These are phyloP conservation scores for Alnus glutinosa DNA, from an alignment of 306 rosid species.

Conservation along the genomic window DNA sequence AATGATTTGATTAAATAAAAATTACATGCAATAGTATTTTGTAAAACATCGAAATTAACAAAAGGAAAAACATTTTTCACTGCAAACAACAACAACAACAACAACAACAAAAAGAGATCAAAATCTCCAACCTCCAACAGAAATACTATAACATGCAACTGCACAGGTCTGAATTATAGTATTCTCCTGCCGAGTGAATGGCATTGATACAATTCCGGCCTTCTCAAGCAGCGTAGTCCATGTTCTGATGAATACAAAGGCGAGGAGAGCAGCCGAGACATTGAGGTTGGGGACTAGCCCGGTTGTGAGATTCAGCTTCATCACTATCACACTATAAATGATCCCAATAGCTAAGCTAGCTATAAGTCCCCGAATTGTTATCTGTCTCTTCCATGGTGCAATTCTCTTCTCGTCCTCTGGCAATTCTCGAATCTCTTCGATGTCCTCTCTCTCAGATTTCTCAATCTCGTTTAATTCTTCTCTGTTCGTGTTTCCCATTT, in stretches of 20 bases:
- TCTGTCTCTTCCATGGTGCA: slow-evolving; percentile 71
- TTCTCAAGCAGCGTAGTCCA: slow-evolving; percentile 80
- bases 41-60: not conserved
- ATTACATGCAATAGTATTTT: not conserved
- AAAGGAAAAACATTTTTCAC: not conserved
- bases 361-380: slow-evolving; percentile 74
- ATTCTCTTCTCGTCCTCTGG: slow-evolving; percentile 52
- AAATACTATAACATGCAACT: slow-evolving; percentile 92
- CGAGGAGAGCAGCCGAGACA: slow-evolving; percentile 96
- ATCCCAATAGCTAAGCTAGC: slow-evolving; percentile 72
- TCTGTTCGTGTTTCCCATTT: slow-evolving; percentile 37
- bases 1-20: slow-evolving; percentile 20
- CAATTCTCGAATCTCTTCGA: slow-evolving; percentile 47
- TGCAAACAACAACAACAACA: not conserved
- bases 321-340: slow-evolving; percentile 84
- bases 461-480: slow-evolving; percentile 56
- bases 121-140: slow-evolving; percentile 76
- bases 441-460: slow-evolving; percentile 32
- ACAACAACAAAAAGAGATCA: not conserved
- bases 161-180: slow-evolving; percentile 96
- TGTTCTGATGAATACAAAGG: slow-evolving; percentile 73
- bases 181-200: slow-evolving; percentile 93
- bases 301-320: slow-evolving; percentile 93
- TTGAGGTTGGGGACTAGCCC: slow-evolving; percentile 94
- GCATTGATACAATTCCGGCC: slow-evolving; percentile 74